Evolutionary conservation across 2,329 filamentous ascomycete genomes (phyloP).

Genomic region (Dryadomyces quercus-mongolicae): DNA sequence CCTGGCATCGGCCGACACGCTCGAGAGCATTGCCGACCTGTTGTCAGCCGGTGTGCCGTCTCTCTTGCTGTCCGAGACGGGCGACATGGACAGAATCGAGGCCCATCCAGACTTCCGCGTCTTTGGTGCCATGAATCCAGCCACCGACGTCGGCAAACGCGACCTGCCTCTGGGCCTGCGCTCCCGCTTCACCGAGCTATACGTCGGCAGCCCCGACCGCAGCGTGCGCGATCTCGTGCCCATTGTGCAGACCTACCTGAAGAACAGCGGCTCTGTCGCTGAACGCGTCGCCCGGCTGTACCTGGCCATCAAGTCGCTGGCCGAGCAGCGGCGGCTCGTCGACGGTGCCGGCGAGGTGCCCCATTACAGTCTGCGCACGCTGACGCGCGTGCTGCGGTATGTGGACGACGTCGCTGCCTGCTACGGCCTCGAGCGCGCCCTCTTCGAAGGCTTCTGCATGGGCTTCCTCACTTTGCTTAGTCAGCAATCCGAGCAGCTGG

Average conservation of each 20-base stretch:
- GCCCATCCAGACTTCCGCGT: constrained; percentile 91
- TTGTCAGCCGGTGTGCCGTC: constrained; percentile 62
- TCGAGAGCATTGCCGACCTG: constrained; percentile 87
- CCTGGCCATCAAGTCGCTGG: constrained; percentile 71
- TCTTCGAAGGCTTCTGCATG: constrained; percentile 97
- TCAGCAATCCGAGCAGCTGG: constrained; percentile 63
- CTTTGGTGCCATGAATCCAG: constrained; percentile 98
- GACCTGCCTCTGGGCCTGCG: constrained; percentile 81
- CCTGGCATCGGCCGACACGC: constrained; percentile 81
- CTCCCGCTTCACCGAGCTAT: constrained; percentile 90
- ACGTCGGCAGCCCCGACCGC: constrained; percentile 80
- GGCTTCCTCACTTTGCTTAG: constrained; percentile 87
- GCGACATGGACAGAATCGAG: constrained; percentile 77
- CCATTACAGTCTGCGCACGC: constrained; percentile 89
- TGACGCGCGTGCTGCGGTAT: constrained; percentile 83
- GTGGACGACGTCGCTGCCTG: constrained; percentile 72
- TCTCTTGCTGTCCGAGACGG: constrained; percentile 82
- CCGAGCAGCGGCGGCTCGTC: constrained; percentile 71
- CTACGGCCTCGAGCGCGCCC: constrained; percentile 72
- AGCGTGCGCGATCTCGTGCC: constrained; percentile 76
- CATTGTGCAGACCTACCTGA: constrained; percentile 82
- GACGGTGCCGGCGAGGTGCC: constrained; percentile 94
- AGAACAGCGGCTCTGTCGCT: constrained; percentile 54
- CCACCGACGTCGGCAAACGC: constrained; percentile 92
- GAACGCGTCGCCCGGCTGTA: constrained; percentile 81